These are phyloP conservation scores for Magnolia officinalis DNA, from an alignment of 164 flowering plant species.

Conservation along the genomic window DNA sequence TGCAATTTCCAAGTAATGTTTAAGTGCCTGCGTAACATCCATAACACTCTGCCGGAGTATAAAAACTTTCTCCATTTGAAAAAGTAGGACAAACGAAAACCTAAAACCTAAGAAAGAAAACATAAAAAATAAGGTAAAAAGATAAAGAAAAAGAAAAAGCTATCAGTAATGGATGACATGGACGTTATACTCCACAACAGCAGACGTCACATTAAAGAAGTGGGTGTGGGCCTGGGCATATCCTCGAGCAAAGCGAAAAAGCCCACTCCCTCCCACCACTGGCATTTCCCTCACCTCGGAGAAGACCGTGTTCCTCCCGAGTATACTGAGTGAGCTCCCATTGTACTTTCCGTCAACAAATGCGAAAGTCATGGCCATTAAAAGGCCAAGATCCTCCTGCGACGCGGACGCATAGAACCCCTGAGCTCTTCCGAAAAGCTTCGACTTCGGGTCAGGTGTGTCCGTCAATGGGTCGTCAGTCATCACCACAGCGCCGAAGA, in stretches of 20 bases:
- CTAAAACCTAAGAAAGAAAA: no score
- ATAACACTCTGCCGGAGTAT: no score
- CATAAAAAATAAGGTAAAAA: no score
- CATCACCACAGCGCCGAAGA: conserved; percentile 21
- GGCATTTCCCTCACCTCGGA: conserved; percentile 14
- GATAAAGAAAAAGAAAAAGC: no score
- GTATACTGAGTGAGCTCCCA: conserved; percentile 16
- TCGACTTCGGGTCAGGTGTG: conserved; percentile 22
- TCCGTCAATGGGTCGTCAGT: conserved; percentile 31
- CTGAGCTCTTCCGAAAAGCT: conserved; percentile 31
- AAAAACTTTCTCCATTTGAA: no score
- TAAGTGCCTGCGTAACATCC: no score
- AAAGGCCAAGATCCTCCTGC: conserved; percentile 10
- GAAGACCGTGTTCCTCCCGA: conserved; percentile 11
- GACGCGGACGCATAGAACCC: conserved; percentile 29
- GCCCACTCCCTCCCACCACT: conserved; percentile 12
- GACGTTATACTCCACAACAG: conserved; percentile 14
- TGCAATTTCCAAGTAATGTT: no score
- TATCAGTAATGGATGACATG: conserved; percentile 10
- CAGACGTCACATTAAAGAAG: background rate
- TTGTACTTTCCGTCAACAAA: conserved; percentile 28
- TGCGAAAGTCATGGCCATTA: conserved; percentile 27
- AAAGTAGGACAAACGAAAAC: no score
- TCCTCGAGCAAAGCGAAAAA: conserved; percentile 8
- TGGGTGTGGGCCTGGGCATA: conserved; percentile 10